phyloP scores from a whole-genome alignment of 2,329 filamentous ascomycete genomes.

The Arachnomyces sp. region DNA sequence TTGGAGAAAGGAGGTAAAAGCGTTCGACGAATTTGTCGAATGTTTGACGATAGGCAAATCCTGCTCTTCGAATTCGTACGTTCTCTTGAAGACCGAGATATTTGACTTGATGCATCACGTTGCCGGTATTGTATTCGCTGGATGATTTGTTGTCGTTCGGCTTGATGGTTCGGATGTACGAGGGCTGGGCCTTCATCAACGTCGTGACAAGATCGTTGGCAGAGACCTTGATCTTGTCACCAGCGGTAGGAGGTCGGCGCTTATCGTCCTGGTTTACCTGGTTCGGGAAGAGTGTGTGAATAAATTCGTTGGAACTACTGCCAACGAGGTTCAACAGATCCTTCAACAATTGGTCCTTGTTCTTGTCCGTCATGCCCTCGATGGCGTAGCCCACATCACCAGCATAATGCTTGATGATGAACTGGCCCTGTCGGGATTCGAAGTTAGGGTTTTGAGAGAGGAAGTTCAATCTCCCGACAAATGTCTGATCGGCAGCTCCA shows the following conservation, averaged over 20 bases:
- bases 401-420: slow-evolving; percentile 98
- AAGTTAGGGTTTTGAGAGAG: slow-evolving; percentile 83
- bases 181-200: slow-evolving; percentile 93
- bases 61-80: slow-evolving; percentile 89
- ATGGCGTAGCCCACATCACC: slow-evolving; percentile 93
- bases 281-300: slow-evolving; percentile 83
- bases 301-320: slow-evolving; percentile 72
- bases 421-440: slow-evolving; percentile 84
- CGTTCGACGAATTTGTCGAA: slow-evolving; percentile 98
- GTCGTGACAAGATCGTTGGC: slow-evolving; percentile 93
- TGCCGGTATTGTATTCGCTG: slow-evolving; percentile 80
- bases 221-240: slow-evolving; percentile 90
- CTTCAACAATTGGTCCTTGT: slow-evolving; percentile 95
- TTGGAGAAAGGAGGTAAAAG: slow-evolving; percentile 89
- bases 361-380: slow-evolving; percentile 97
- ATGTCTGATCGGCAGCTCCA: slow-evolving; percentile 86
- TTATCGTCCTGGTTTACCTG: slow-evolving; percentile 94
- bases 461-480: slow-evolving; percentile 85
- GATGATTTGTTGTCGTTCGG: slow-evolving; percentile 98
- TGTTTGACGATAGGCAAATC: slow-evolving; percentile 92
- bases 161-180: slow-evolving; percentile 98
- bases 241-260: slow-evolving; percentile 84
- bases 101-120: slow-evolving; percentile 96
- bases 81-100: slow-evolving; percentile 99
- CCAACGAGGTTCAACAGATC: slow-evolving; percentile 82